phyloP scores from a whole-genome alignment of 805 yeast species.

The Cyberlindnera mississippiensis region DNA sequence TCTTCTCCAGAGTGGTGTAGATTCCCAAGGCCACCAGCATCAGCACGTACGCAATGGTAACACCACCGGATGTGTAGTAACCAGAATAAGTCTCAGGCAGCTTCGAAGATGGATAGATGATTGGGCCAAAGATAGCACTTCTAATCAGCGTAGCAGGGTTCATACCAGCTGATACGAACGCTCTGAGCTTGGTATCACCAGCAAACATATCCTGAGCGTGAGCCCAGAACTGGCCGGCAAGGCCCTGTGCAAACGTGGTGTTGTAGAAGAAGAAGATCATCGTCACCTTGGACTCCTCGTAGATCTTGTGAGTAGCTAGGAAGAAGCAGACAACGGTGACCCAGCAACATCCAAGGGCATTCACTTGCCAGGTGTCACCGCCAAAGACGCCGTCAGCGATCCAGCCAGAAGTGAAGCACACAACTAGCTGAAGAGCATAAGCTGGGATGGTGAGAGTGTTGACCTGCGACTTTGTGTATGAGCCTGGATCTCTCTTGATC shows the following conservation, averaged over 20 bases:
- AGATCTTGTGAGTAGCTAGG: constrained; percentile 13
- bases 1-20: constrained; percentile 3
- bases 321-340: constrained; percentile 9
- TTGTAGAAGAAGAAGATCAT: constrained; percentile 15
- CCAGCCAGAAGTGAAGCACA: constrained; percentile 10
- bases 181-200: constrained; percentile 11
- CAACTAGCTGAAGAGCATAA: constrained; percentile 9
- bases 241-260: constrained; percentile 14
- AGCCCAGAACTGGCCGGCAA: constrained; percentile 16
- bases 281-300: constrained; percentile 4
- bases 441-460: constrained; percentile 10
- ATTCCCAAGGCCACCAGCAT: constrained; percentile 9
- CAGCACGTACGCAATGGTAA: constrained; percentile 7
- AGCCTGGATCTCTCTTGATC: constrained; percentile 6
- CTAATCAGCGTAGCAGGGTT: constrained; percentile 13
- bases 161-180: constrained; percentile 15
- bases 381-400: constrained; percentile 14
- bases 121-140: constrained; percentile 12
- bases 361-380: constrained; percentile 14
- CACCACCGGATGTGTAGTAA: constrained; percentile 13
- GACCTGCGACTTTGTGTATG: constrained; percentile 11
- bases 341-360: constrained; percentile 7
- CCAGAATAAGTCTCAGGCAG: constrained; percentile 13
- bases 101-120: constrained; percentile 13
- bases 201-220: constrained; percentile 15